Base-by-base conservation (phyloP, 1,139 yeast genomes). In the Blastobotrys arbuscula region DNA sequence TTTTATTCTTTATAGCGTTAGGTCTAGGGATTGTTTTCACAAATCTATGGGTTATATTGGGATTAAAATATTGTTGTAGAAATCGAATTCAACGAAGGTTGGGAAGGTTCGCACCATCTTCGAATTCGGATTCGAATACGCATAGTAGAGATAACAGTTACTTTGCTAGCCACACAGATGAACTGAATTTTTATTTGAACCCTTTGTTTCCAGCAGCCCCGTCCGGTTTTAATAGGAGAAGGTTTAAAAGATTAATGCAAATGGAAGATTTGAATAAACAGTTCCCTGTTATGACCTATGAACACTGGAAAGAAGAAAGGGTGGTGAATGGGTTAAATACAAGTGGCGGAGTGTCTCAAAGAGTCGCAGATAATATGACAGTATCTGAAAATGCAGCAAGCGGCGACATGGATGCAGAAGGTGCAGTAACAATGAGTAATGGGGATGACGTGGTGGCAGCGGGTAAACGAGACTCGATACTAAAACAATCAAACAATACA, bases 211-310 rank as follows among this genome's bases (percentile, higher is more conserved):
- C 55, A 5, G 9, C 24, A 37, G 15, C 40, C 5, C 13, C 18
- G 10, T 3, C 18, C 2, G 13, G 10, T 19, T 34, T 9, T 28
- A 3, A 28, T 28, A 19, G 47, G 19, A 48, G 55, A n/a, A 45
- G 47, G n/a, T 53, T 49, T 33, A 47, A 55, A 13, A 44, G 56
- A 26, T 50, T 68, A 20, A 69, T 83, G 50, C 72, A 86, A 0
- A 72, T 73, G 38, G 77, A 72, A 12, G 85, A 84, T 58, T 81
- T 85, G 21, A 81, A 84, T 47, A 72, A 72, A 39, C 67, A 81
- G 47, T 85, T 85, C 62, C 95, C 95, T 0, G 67, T 71, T 31
- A 76, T 78, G 57, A 74, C 82, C 13, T 85, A 84, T 62, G 66
- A 72, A 47, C 54, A 45, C 19, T 62, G 65, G 64, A 51, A 52